These are phyloP conservation scores for Hortiboletus campestris DNA, from an alignment of 768 basidiomycete genomes.

Conservation along the genomic window DNA sequence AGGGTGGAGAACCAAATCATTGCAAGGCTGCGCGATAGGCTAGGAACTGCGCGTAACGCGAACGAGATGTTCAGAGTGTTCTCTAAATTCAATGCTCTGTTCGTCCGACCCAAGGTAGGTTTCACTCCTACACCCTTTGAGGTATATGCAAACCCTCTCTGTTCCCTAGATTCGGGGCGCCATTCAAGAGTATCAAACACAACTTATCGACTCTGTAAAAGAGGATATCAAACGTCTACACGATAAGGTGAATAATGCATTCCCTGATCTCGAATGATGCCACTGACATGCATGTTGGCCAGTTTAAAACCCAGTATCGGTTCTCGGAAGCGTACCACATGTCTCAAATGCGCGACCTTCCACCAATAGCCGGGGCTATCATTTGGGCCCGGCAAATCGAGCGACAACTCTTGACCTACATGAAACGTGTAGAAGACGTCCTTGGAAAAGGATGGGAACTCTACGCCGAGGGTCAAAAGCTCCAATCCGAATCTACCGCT, in stretches of 20 bases:
- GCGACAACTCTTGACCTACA: constrained; percentile 91
- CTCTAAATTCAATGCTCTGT: constrained; percentile 96
- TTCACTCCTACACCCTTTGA: not conserved
- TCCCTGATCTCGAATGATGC: not conserved
- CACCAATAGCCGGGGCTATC: constrained; percentile 97
- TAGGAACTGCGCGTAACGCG: constrained; percentile 94
- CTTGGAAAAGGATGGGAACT: constrained; percentile 98
- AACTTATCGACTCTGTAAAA: constrained; percentile 97
- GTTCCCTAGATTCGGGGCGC: constrained; percentile 82
- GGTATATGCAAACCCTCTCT: not conserved
- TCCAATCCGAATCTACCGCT: constrained; percentile 85
- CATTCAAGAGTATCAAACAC: constrained; percentile 98
- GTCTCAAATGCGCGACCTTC: constrained; percentile 97
- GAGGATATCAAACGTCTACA: constrained; percentile 96
- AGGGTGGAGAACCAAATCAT: constrained; percentile 99
- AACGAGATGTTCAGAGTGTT: constrained; percentile 99
- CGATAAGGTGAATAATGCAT: constrained; percentile 61
- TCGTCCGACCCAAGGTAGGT: constrained; percentile 89
- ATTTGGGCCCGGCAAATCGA: constrained; percentile 99
- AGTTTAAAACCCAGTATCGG: constrained; percentile 97
- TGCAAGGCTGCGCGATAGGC: constrained; percentile 82
- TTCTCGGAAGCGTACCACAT: constrained; percentile 96
- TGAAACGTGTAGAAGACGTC: constrained; percentile 99
- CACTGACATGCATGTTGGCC: constrained; percentile 1
- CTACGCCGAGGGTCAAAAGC: constrained; percentile 98